Percentiles rank a stretch among this genome's conserved stretches.
Conservation (phyloP, 345 rosid genomes). For the Salix dunnii region DNA sequence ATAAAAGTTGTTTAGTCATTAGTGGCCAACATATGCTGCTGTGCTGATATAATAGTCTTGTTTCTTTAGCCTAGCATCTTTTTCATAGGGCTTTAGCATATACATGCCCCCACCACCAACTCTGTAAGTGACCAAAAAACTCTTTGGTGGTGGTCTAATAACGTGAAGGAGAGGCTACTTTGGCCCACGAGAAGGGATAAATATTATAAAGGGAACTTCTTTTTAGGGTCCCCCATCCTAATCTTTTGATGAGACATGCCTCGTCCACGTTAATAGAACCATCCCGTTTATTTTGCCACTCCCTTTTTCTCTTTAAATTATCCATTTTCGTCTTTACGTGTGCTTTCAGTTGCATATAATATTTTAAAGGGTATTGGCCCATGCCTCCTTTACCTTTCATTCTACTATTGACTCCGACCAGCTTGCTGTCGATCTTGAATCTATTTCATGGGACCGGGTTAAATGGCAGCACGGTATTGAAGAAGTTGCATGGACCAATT, state of each 20-base stretch:
- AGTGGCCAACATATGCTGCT: slow-evolving; percentile 37
- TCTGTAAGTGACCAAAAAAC: neutral
- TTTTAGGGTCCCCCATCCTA: slow-evolving; percentile 55
- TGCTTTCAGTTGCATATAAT: neutral
- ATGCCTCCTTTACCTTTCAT: slow-evolving; percentile 16
- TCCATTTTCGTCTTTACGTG: neutral
- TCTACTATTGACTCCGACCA: slow-evolving; percentile 20
- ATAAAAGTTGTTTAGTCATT: slow-evolving; percentile 24
- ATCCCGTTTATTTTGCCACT: neutral
- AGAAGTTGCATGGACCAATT: neutral
- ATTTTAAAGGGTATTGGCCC: slow-evolving; percentile 14
- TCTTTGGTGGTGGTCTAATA: too few relatives aligned
- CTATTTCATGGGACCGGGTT: slow-evolving; percentile 24
- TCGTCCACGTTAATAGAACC: slow-evolving; percentile 40
- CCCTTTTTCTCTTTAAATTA: neutral
- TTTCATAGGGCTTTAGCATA: neutral
- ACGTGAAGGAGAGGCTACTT: slow-evolving; percentile 9
- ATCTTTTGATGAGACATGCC: slow-evolving; percentile 60
- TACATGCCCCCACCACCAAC: slow-evolving; percentile 8
- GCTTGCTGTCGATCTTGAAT: slow-evolving; percentile 11
- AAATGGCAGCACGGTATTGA: neutral
- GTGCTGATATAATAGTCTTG: slow-evolving; percentile 20
- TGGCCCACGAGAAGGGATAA: slow-evolving; percentile 14
- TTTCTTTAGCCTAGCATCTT: neutral
- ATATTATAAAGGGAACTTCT: slow-evolving; percentile 49